Evolutionary conservation across 306 rosid genomes (phyloP).

Genomic region (Abrus precatorius): DNA sequence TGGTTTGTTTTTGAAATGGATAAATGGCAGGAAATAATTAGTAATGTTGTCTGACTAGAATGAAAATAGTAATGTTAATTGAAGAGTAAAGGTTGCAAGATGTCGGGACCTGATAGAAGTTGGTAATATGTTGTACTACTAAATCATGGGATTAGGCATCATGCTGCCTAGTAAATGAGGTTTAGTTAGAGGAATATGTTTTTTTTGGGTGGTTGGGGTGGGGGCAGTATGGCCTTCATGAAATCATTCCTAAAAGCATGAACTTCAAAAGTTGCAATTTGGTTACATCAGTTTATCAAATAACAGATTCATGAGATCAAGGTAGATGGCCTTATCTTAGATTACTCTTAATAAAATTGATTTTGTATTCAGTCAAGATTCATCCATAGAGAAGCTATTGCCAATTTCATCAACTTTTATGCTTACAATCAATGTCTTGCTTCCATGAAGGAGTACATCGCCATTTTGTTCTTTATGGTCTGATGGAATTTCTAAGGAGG

Average conservation of each 20-base stretch:
- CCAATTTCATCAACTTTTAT: constrained; percentile 31
- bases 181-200: background rate
- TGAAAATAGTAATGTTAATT: background rate
- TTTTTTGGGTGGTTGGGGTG: background rate
- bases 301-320: constrained; percentile 2
- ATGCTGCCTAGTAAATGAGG: background rate
- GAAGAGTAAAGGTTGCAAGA: constrained; percentile 17
- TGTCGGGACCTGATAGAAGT: background rate
- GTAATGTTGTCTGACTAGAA: background rate
- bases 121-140: background rate
- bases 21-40: background rate
- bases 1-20: constrained; percentile 1
- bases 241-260: background rate
- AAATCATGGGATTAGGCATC: background rate
- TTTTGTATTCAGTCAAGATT: constrained; percentile 19
- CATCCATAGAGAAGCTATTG: constrained; percentile 18
- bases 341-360: constrained; percentile 14
- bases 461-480: constrained; percentile 88
- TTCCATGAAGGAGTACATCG: constrained; percentile 85
- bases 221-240: background rate
- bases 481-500: constrained; percentile 89
- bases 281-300: constrained; percentile 4
- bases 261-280: constrained; percentile 17
- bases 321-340: background rate
- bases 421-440: constrained; percentile 31